Conservation (phyloP, 768 basidiomycete genomes). For the Hysterangium stoloniferum region DNA sequence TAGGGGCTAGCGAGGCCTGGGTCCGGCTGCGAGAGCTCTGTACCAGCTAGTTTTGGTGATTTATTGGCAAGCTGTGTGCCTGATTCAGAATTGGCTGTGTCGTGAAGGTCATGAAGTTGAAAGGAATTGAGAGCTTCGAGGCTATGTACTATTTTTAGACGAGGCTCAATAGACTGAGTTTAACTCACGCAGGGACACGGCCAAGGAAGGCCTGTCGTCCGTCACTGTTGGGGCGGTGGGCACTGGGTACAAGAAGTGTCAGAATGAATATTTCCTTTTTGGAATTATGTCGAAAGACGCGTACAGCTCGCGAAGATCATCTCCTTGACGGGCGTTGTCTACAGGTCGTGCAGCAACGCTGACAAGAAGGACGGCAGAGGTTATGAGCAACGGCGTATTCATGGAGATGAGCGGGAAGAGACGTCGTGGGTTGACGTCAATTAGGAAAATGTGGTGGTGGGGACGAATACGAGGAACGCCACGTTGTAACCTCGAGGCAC, state of each 20-base stretch:
- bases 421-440: not conserved
- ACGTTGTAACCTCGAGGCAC: no score
- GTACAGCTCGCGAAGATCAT: constrained; percentile 7
- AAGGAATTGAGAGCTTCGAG: constrained; percentile 1
- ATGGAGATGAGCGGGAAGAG: not conserved
- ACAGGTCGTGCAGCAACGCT: constrained; percentile 9
- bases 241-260: not conserved
- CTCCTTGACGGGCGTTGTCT: constrained; percentile 2
- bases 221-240: not conserved
- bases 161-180: no score
- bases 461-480: no score
- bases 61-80: not conserved
- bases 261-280: not conserved
- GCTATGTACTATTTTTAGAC: not conserved
- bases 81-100: not conserved
- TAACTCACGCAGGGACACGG: constrained; percentile 1
- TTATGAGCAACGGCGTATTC: constrained; percentile 7
- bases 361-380: constrained; percentile 8
- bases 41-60: constrained; percentile 4
- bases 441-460: no score
- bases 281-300: not conserved
- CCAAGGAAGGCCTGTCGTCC: constrained; percentile 5
- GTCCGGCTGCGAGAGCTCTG: not conserved
- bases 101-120: constrained; percentile 9
- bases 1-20: constrained; percentile 10